These are phyloP conservation scores for Actinomortierella wolfii DNA, from an alignment of 371 early-diverging fungal genomes.

Conservation along the genomic window DNA sequence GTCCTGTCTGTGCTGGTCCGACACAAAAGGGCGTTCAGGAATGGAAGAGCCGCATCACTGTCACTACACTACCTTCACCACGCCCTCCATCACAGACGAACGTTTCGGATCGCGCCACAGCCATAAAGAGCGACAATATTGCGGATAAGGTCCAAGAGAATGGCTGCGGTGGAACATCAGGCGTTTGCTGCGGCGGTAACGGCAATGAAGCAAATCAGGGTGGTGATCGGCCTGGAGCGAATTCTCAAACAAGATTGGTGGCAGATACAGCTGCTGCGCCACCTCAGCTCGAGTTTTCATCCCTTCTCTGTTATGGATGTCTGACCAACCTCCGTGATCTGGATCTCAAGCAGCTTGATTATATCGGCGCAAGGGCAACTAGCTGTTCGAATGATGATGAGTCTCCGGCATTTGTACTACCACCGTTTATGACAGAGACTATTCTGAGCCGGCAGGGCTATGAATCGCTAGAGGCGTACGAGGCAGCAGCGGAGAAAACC, in stretches of 20 bases:
- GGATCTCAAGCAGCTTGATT: conserved; percentile 21
- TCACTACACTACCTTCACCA: conserved; percentile 28
- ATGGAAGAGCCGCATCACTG: conserved; percentile 63
- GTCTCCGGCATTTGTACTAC: conserved; percentile 24
- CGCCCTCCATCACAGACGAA: no score
- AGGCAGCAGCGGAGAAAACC: conserved; percentile 28
- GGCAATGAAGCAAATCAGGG: not conserved
- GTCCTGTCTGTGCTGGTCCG: conserved; percentile 65
- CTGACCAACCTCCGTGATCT: conserved; percentile 59
- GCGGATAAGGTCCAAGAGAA: not conserved
- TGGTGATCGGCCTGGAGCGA: conserved; percentile 4
- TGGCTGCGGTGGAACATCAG: conserved; percentile 16
- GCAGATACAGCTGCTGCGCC: not conserved
- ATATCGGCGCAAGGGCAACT: not conserved
- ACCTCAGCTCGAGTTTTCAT: conserved; percentile 35
- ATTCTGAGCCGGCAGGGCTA: conserved; percentile 20
- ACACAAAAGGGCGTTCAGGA: conserved; percentile 52
- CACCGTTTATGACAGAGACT: conserved; percentile 33
- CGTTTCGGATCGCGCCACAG: no score
- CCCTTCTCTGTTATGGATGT: conserved; percentile 65
- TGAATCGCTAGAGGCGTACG: conserved; percentile 14
- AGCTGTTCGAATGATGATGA: no score
- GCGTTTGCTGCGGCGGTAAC: conserved; percentile 31
- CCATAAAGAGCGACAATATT: no score
- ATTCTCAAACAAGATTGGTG: not conserved